Conservation (phyloP, 371 early-diverging fungal species). For the Circinella minor region DNA sequence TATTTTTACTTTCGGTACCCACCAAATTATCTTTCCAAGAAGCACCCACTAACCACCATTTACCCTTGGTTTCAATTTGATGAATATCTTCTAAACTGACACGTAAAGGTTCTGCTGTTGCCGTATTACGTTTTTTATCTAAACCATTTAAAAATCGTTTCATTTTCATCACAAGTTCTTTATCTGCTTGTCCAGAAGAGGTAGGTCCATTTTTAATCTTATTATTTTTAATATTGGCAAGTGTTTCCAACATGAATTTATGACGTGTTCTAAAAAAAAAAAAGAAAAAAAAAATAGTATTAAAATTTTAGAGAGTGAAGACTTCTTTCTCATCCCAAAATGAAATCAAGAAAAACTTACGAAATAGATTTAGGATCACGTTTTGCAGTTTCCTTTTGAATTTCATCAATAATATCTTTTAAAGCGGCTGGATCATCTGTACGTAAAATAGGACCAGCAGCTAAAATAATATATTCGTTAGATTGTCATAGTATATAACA, state of each 20-base stretch:
- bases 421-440: slow-evolving; percentile 90
- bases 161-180: slow-evolving; percentile 72
- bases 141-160: slow-evolving; percentile 81
- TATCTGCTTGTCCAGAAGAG: slow-evolving; percentile 53
- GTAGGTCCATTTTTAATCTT: slow-evolving; percentile 71
- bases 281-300: neutral
- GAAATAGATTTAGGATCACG: slow-evolving; percentile 46
- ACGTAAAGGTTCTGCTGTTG: slow-evolving; percentile 77
- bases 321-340: too few species aligned
- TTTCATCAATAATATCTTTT: slow-evolving; percentile 82
- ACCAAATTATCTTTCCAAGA: slow-evolving; percentile 78
- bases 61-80: slow-evolving; percentile 81
- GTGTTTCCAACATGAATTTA: slow-evolving; percentile 93
- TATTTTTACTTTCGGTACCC: slow-evolving; percentile 53
- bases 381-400: slow-evolving; percentile 65
- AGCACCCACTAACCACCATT: slow-evolving; percentile 89
- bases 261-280: slow-evolving; percentile 62
- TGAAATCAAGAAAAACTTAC: too few species aligned
- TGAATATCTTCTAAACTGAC: slow-evolving; percentile 90
- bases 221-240: slow-evolving; percentile 93
- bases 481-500: too few species aligned
- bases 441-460: slow-evolving; percentile 87
- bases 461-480: too few species aligned
- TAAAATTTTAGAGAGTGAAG: neutral
- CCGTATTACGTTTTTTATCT: slow-evolving; percentile 63